Base-by-base conservation (phyloP, 257 asterid species). In the Solanum rostratum region DNA sequence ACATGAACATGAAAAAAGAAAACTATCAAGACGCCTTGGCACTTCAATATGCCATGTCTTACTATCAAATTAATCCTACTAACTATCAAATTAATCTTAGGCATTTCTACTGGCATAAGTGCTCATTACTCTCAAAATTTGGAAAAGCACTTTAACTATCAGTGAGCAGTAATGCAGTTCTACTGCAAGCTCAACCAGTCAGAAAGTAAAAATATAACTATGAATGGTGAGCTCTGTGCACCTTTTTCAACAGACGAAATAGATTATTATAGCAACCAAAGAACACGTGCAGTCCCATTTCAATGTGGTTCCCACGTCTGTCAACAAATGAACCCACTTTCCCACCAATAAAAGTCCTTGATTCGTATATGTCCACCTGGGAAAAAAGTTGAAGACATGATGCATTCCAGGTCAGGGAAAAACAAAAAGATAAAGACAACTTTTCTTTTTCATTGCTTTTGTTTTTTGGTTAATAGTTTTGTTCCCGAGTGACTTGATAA, bases 261-360 rank as follows among this genome's bases (percentile, higher is more conserved):
- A 97, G 97, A 91, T 97, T 97, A 88, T 91, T 97, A 79, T 97
- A 95, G 95, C 99, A 97, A 79, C 99, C 99, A 84, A 97, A 97
- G 93, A 97, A 97, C 87, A 95, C 99, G 80, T 97, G 99, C 85
- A 97, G 89, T 19, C 99, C 99, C 99, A 97, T 97, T 86, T 97
- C 99, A 84, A 97, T 88, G 89, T 97, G 99, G 84, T 97, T 95
- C 70, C 99, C 99, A 68, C 87, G 86, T 88, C 78, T 94, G 90
- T 95, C 99, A 84, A 97, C 99, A 90, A 91, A 97, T 45, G 99
- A 97, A 76, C 99, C 99, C 91, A 97, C 99, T 95, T 97, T 97
- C 53, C 99, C 99, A 82, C 99, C 99, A 81, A 97, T 93, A 87
- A 97, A 94, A 71, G 93, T 54, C 92, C 96, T 93, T 1, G 95